Percentiles rank a stretch among this genome's conserved stretches.
Evolutionary conservation across 2,329 filamentous ascomycete genomes (phyloP).

Genomic region (Venturia nashicola): DNA sequence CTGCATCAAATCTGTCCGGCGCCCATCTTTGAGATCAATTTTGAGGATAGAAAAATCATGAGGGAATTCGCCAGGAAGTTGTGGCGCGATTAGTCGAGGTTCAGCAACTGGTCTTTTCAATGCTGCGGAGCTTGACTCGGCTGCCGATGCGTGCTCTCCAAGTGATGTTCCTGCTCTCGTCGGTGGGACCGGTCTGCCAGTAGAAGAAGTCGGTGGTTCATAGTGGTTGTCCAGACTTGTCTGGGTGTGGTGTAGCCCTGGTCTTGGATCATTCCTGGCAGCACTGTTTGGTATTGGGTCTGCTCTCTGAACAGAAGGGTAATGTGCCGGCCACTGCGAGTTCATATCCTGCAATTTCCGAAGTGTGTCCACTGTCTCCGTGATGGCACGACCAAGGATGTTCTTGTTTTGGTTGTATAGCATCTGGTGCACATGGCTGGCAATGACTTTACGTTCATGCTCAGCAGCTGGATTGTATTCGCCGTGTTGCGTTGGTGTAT

Average conservation of each 20-base stretch:
- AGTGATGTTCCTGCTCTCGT: constrained; percentile 63
- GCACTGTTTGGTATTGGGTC: constrained; percentile 25
- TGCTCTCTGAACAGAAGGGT: constrained; percentile 67
- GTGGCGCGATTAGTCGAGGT: constrained; percentile 75
- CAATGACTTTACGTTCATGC: constrained; percentile 54
- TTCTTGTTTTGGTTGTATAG: constrained; percentile 90
- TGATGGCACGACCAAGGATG: constrained; percentile 77
- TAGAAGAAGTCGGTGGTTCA: constrained; percentile 24
- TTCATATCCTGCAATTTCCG: constrained; percentile 82
- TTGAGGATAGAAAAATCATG: constrained; percentile 95
- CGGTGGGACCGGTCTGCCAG: constrained; percentile 38
- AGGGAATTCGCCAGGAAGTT: constrained; percentile 48
- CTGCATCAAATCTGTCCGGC: constrained; percentile 84
- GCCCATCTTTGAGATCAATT: constrained; percentile 76
- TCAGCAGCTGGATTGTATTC: constrained; percentile 40
- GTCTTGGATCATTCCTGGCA: constrained; percentile 22
- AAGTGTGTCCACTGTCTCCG: constrained; percentile 71
- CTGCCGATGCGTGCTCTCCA: constrained; percentile 42
- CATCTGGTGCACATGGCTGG: constrained; percentile 80
- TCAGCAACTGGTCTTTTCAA: constrained; percentile 51
- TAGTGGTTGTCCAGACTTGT: constrained; percentile 41
- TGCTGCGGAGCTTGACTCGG: constrained; percentile 64
- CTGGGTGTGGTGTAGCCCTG: constrained; percentile 49
- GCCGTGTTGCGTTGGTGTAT: constrained; percentile 39
- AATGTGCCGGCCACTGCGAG: constrained; percentile 82